Conservation (phyloP, 2,329 filamentous ascomycete species). For the Neonectria faginata region DNA sequence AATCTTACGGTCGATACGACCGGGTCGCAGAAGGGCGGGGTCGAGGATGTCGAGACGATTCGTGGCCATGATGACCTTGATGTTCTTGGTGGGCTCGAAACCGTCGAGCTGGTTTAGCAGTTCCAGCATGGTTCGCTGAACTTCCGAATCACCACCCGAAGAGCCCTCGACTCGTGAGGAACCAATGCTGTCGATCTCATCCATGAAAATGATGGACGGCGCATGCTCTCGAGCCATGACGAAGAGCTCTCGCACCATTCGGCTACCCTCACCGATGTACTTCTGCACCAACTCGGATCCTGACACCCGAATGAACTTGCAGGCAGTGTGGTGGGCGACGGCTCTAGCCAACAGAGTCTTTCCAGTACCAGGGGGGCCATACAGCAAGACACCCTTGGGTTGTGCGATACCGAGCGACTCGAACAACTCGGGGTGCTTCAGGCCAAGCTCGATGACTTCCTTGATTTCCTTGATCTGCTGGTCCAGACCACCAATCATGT, state of each 20-base stretch:
- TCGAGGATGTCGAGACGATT: slow-evolving; percentile 98
- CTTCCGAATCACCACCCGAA: slow-evolving; percentile 95
- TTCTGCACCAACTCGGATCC: slow-evolving; percentile 98
- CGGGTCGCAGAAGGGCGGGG: slow-evolving; percentile 92
- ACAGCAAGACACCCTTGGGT: slow-evolving; percentile 95
- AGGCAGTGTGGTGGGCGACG: slow-evolving; percentile 97
- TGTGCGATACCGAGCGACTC: slow-evolving; percentile 99
- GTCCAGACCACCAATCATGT: slow-evolving; percentile 99
- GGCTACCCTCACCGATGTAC: slow-evolving; percentile 97
- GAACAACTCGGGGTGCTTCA: slow-evolving; percentile 98
- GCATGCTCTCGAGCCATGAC: slow-evolving; percentile 99
- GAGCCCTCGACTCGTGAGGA: slow-evolving; percentile 96
- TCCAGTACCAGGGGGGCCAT: slow-evolving; percentile 95
- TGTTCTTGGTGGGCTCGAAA: slow-evolving; percentile 99
- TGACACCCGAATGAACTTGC: slow-evolving; percentile 98
- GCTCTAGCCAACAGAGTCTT: slow-evolving; percentile 96
- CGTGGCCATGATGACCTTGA: slow-evolving; percentile 99
- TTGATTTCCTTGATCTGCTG: slow-evolving; percentile 99
- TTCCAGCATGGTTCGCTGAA: slow-evolving; percentile 98
- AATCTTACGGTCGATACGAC: slow-evolving; percentile 98
- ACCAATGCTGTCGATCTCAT: slow-evolving; percentile 99
- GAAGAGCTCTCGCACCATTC: slow-evolving; percentile 99
- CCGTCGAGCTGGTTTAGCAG: slow-evolving; percentile 98
- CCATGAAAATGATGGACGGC: slow-evolving; percentile 99
- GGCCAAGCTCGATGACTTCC: slow-evolving; percentile 97